Base-by-base conservation (phyloP, 345 rosid genomes). In the Erodium maritimum region DNA sequence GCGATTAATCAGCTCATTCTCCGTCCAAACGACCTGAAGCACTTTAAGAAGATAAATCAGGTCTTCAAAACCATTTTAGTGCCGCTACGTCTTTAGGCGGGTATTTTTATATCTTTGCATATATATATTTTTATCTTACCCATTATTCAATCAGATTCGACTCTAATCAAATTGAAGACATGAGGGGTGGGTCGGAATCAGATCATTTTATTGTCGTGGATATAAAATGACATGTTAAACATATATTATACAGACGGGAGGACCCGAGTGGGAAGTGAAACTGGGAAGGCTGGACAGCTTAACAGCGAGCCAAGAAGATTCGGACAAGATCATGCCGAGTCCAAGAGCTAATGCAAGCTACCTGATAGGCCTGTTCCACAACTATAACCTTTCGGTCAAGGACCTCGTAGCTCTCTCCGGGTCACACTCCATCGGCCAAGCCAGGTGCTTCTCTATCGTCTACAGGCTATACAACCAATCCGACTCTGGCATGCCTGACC, bases 381-480 rank as follows among this genome's bases (percentile, higher is more conserved):
- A 64, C 67, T 85, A 76, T 75, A 62, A 82, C 58, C 97, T 93
- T 42, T 90, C 97, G 0, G 72, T 77, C 5, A 78, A 74, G 63
- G 97, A 93, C 72, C 67, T 82, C 52, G 97, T 93, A 9, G 97
- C 96, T 62, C 95, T 93, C 60, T 93, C 99, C 0, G 99, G 99
- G 11, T 85, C 99, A 55, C 99, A 90, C 68, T 85, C 99, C 0
- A 83, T 90, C 1, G 99, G 97, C 25, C 66, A 90, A 69, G 97
- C 67, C 34, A 72, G 99, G 59, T 93, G 99, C 69, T 90, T 93
- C 62, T 93, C 99, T 0, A 68, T 93, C 64, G 71, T 87, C 77
- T 83, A 77, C 54, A 77, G 97, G 67, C 96, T 93, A 55, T 93
- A 93, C 65, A 93, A 93, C 73, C 99, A 90, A 59, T 89, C 96